Percentiles rank a stretch among this genome's conserved stretches.
Evolutionary conservation across 73 alveolate genomes (phyloP).

Genomic region (Paramecium caudatum): DNA sequence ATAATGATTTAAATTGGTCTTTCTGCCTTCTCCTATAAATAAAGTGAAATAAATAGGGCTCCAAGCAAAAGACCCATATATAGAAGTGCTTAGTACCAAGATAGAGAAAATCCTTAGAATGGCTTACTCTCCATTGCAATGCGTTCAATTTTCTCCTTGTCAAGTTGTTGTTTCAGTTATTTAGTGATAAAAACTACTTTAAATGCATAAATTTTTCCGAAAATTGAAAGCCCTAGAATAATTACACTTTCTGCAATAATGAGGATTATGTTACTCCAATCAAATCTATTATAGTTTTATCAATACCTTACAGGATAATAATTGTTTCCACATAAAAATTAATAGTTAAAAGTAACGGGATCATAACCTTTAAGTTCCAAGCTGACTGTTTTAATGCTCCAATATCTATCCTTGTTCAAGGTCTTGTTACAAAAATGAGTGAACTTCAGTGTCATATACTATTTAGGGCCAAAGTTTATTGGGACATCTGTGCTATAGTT

Average conservation of each 20-base stretch:
- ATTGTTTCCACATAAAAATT: conserved; percentile 37
- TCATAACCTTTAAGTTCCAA: neutral
- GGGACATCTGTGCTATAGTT: neutral
- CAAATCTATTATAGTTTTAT: conserved; percentile 26
- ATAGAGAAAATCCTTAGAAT: conserved; percentile 26
- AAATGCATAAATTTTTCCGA: conserved; percentile 37
- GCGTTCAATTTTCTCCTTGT: conserved; percentile 4
- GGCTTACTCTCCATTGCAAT: conserved; percentile 17
- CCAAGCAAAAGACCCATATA: conserved; percentile 15
- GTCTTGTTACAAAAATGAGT: conserved; percentile 13
- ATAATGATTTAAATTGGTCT: neutral
- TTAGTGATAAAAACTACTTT: conserved; percentile 15
- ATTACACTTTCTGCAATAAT: neutral
- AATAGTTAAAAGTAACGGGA: neutral
- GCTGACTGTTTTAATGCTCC: conserved; percentile 15
- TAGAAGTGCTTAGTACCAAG: neutral
- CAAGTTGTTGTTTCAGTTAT: neutral
- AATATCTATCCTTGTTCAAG: conserved; percentile 1
- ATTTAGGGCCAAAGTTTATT: neutral
- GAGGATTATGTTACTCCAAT: conserved; percentile 55
- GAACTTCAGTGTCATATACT: neutral
- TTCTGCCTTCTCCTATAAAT: conserved; percentile 9
- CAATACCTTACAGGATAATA: conserved; percentile 58
- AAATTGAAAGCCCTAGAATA: neutral
- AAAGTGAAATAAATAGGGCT: conserved; percentile 11